These are phyloP conservation scores for Styphnolobium japonicum DNA, from an alignment of 306 rosid species.

Conservation along the genomic window DNA sequence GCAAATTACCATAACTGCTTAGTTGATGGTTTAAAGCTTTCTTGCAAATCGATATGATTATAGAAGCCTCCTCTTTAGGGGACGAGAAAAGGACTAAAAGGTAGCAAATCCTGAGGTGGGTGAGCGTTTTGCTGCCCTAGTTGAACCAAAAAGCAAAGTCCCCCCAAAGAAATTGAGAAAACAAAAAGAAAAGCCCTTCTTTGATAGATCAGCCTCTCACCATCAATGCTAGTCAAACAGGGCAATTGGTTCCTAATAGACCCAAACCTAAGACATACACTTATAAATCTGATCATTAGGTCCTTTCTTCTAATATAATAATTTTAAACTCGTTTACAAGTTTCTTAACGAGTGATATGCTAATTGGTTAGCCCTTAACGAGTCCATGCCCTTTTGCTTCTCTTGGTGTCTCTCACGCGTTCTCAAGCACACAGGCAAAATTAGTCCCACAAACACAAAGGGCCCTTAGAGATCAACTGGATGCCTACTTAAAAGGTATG, in stretches of 20 bases:
- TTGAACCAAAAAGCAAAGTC: constrained; percentile 42
- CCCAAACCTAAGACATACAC: constrained; percentile 15
- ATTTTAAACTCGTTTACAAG: constrained; percentile 32
- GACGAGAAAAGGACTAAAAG: constrained; percentile 45
- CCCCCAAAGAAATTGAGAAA: not conserved
- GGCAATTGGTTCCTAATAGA: not conserved
- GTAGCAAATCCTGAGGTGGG: constrained; percentile 50
- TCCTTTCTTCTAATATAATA: constrained; percentile 20
- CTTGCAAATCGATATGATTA: constrained; percentile 15
- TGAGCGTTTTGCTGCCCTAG: constrained; percentile 8
- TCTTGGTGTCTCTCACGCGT: constrained; percentile 11
- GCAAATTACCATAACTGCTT: constrained; percentile 24
- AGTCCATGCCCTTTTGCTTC: not conserved
- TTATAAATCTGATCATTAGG: too few relatives aligned
- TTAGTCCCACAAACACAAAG: constrained; percentile 23
- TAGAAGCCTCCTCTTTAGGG: constrained; percentile 50
- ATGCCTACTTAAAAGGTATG: constrained; percentile 28
- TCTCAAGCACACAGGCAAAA: constrained; percentile 17
- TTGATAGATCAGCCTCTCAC: constrained; percentile 21
- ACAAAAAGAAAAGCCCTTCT: not conserved
- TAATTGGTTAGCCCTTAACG: constrained; percentile 39
- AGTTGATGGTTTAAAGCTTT: constrained; percentile 24
- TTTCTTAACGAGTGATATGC: constrained; percentile 29
- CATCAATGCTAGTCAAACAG: constrained; percentile 40
- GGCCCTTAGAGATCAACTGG: constrained; percentile 19